phyloP scores from a whole-genome alignment of 192 early-diverging fungal species.

The Funneliformis geosporum region DNA sequence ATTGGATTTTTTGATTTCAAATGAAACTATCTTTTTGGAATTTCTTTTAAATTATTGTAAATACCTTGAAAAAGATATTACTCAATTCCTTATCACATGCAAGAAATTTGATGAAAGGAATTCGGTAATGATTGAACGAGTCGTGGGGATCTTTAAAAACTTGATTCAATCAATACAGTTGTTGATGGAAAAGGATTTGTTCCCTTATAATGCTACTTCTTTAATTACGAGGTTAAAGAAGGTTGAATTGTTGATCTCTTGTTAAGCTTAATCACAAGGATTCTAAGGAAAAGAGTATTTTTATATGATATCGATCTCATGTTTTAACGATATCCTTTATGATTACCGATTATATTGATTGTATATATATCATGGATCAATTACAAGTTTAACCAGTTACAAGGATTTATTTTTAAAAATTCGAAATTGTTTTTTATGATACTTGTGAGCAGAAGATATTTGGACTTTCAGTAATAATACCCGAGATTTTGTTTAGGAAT shows the following conservation, averaged over 20 bases:
- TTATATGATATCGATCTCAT: no score
- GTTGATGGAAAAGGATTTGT: conserved; percentile 10
- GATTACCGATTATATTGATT: no score
- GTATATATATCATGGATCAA: no score
- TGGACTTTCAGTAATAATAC: no score
- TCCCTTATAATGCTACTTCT: conserved; percentile 29
- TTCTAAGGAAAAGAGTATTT: no score
- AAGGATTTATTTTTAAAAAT: no score
- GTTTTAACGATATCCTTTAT: no score
- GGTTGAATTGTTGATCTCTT: not conserved
- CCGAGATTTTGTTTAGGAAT: no score
- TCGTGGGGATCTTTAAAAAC: not conserved
- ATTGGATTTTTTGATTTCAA: conserved; percentile 37
- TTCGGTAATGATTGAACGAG: not conserved
- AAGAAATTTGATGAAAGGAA: not conserved
- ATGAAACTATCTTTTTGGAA: conserved; percentile 32
- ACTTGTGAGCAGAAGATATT: no score
- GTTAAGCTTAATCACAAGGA: not conserved
- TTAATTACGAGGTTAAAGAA: not conserved
- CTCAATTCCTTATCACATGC: conserved; percentile 16
- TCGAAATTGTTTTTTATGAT: no score
- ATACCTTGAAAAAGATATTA: conserved; percentile 23
- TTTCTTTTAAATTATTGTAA: conserved; percentile 36
- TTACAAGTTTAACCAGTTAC: no score
- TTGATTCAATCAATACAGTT: conserved; percentile 6